Conservation (phyloP, 2,329 filamentous ascomycete species). For the Trichothecium sympodiale region DNA sequence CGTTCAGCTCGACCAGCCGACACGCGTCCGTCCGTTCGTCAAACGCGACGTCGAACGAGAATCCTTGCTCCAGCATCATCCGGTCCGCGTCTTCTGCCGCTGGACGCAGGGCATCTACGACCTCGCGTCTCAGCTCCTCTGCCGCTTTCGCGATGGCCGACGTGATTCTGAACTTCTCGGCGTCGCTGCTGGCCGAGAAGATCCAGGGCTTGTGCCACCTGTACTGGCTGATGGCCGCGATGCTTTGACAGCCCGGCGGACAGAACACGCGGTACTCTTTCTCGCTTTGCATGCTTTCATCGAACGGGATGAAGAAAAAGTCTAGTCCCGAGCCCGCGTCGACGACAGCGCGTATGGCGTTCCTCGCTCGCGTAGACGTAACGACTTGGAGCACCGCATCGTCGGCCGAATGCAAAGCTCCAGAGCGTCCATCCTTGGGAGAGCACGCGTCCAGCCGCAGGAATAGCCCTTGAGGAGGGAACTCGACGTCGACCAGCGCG, state of each 20-base stretch:
- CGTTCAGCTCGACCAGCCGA: conserved; percentile 32
- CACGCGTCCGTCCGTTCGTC: conserved; percentile 13
- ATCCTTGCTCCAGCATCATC: conserved; percentile 25
- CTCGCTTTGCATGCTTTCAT: conserved; percentile 23
- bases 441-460: conserved; percentile 30
- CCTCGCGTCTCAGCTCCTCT: too few species aligned
- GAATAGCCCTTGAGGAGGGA: conserved; percentile 26
- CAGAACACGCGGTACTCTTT: conserved; percentile 33
- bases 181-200: conserved; percentile 8
- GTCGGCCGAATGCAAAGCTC: conserved; percentile 15
- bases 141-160: too few species aligned
- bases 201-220: conserved; percentile 25
- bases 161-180: conserved; percentile 8
- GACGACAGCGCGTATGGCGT: conserved; percentile 10
- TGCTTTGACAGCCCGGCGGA: conserved; percentile 16
- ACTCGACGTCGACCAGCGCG: conserved; percentile 11
- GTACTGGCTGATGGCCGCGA: conserved; percentile 30
- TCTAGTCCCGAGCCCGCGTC: conserved; percentile 11
- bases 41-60: conserved; percentile 31
- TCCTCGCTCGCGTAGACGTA: conserved; percentile 22
- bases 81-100: too few species aligned
- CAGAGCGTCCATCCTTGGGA: conserved; percentile 26
- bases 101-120: conserved; percentile 16
- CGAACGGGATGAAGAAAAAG: conserved; percentile 28
- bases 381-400: conserved; percentile 25